Conservation (phyloP, 129 eudicot genomes). For the Saussurea involucrata region DNA sequence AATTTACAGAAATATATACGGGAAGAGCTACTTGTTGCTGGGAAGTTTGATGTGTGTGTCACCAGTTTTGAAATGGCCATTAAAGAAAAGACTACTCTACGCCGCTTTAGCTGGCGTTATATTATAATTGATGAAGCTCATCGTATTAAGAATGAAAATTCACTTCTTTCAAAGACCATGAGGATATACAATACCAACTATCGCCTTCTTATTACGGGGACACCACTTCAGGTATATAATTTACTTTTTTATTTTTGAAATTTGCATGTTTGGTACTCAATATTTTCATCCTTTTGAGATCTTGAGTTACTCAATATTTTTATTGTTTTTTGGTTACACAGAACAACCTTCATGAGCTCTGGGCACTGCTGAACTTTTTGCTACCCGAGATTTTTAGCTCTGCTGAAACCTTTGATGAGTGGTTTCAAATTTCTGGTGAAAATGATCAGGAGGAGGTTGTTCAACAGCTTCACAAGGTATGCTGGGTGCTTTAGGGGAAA, state of each 20-base stretch:
- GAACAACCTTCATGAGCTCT: slow-evolving; percentile 99
- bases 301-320: not conserved
- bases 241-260: not conserved
- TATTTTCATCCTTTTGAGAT: not conserved
- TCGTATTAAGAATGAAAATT: slow-evolving; percentile 93
- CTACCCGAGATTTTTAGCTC: slow-evolving; percentile 98
- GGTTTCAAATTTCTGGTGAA: slow-evolving; percentile 98
- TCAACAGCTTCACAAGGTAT: slow-evolving; percentile 98
- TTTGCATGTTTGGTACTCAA: not conserved
- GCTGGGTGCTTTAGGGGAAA: not conserved
- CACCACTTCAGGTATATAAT: slow-evolving; percentile 85
- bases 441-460: slow-evolving; percentile 98
- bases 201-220: slow-evolving; percentile 93
- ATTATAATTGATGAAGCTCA: slow-evolving; percentile 98
- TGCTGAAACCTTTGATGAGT: slow-evolving; percentile 95
- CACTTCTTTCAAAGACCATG: slow-evolving; percentile 96
- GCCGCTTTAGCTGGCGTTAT: slow-evolving; percentile 99
- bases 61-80: slow-evolving; percentile 99
- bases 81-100: slow-evolving; percentile 82
- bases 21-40: slow-evolving; percentile 90
- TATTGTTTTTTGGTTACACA: slow-evolving; percentile 24
- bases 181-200: slow-evolving; percentile 88
- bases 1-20: slow-evolving; percentile 78
- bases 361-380: slow-evolving; percentile 95
- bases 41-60: slow-evolving; percentile 98